phyloP scores from a whole-genome alignment of 2,329 filamentous ascomycete genomes.

The Neonectria coccinea region DNA sequence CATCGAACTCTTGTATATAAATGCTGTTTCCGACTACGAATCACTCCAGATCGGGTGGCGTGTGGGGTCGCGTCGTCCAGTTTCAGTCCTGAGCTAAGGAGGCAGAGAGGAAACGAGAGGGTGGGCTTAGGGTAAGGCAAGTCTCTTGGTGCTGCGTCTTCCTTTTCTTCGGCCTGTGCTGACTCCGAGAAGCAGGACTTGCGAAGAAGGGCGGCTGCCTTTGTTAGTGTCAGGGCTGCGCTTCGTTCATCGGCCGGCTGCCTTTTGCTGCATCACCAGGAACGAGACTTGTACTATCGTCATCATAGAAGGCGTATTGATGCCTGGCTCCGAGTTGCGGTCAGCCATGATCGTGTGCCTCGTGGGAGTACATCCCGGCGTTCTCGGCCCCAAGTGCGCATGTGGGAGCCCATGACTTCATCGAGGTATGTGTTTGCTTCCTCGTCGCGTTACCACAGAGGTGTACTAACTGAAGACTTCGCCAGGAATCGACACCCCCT shows the following conservation, averaged over 20 bases:
- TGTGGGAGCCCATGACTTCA: background rate
- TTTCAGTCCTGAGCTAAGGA: background rate
- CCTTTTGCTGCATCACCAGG: background rate
- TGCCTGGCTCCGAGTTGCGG: too few species aligned
- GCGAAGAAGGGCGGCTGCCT: background rate
- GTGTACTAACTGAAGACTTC: background rate
- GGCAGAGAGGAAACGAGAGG: background rate
- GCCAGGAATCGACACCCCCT: background rate
- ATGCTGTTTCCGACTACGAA: background rate
- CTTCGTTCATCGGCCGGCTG: background rate
- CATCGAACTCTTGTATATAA: conserved; percentile 1
- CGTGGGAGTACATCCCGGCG: background rate
- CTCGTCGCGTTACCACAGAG: background rate
- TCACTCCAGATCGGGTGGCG: background rate
- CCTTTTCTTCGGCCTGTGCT: background rate
- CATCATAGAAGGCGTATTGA: background rate
- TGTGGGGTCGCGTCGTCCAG: background rate
- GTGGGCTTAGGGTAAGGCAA: background rate
- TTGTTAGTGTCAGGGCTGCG: background rate
- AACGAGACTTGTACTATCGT: background rate
- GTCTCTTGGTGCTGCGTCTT: background rate
- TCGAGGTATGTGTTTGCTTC: background rate
- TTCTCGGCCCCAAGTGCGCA: background rate
- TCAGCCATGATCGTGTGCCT: background rate
- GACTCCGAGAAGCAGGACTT: background rate